phyloP scores from a whole-genome alignment of 1,284 basidiomycete genomes.

The Trichosporon sp. region DNA sequence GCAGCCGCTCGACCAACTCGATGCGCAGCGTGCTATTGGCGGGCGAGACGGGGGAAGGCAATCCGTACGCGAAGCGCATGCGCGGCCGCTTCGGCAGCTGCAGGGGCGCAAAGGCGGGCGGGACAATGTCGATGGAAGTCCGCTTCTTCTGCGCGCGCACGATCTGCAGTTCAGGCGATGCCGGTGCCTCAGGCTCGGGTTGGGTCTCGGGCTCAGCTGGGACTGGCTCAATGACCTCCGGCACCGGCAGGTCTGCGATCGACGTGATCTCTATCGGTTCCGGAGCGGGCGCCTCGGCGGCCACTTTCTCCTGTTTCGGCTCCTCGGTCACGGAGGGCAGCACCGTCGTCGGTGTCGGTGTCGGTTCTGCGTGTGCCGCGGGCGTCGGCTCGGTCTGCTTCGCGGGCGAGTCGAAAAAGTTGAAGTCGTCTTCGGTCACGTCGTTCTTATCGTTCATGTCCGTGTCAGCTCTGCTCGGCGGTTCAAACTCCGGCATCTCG shows the following conservation, averaged over 20 bases:
- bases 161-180: not conserved
- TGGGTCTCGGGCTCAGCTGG: conserved; percentile 7
- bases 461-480: conserved; percentile 13
- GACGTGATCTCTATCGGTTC: not conserved
- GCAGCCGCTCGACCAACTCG: conserved; percentile 40
- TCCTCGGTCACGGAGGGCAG: conserved; percentile 13
- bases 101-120: conserved; percentile 42
- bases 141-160: conserved; percentile 17
- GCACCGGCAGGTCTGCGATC: not conserved
- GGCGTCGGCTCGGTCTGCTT: conserved; percentile 23
- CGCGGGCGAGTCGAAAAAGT: conserved; percentile 53
- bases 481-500: not conserved
- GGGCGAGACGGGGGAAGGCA: conserved; percentile 40
- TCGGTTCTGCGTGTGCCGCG: not conserved
- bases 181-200: not conserved
- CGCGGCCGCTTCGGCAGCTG: conserved; percentile 17
- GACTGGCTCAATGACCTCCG: not conserved
- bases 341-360: conserved; percentile 15
- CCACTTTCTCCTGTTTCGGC: conserved; percentile 16
- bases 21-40: conserved; percentile 25
- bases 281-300: conserved; percentile 12
- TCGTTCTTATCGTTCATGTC: conserved; percentile 18
- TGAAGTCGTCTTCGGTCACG: conserved; percentile 54
- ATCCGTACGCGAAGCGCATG: conserved; percentile 37
- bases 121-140: conserved; percentile 37